Evolutionary conservation across 768 basidiomycete genomes (phyloP).

Genomic region (Psilocybe cubensis): DNA sequence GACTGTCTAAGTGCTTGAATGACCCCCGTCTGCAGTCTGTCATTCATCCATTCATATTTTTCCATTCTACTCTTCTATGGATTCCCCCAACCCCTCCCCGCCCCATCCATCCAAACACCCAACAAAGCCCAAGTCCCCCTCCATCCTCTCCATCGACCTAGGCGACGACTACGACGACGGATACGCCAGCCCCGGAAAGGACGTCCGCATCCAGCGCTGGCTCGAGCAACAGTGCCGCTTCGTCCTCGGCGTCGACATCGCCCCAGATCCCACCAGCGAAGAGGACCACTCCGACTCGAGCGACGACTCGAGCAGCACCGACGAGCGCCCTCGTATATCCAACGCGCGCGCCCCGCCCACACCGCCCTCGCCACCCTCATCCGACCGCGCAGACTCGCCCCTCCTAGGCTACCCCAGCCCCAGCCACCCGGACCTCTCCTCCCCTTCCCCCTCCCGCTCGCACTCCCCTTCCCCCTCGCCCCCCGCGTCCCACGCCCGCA

Average conservation of each 20-base stretch:
- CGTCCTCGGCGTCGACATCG: not conserved
- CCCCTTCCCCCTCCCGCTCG: not conserved
- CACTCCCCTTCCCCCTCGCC: not conserved
- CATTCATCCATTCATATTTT: too few relatives aligned
- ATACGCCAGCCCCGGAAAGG: not conserved
- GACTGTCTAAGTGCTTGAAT: too few relatives aligned
- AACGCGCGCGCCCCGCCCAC: not conserved
- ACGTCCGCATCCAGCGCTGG: constrained; percentile 8
- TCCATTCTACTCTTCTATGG: too few relatives aligned
- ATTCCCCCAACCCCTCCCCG: too few relatives aligned
- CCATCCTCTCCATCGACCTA: not conserved
- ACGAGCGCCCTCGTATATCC: not conserved
- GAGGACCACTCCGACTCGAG: too few relatives aligned
- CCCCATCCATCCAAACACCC: not conserved
- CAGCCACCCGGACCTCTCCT: not conserved
- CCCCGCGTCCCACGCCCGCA: not conserved
- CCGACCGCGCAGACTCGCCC: constrained; percentile 12
- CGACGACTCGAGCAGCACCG: too few relatives aligned
- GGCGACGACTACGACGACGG: not conserved
- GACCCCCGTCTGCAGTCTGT: too few relatives aligned
- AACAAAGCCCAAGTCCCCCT: not conserved
- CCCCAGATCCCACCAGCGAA: not conserved
- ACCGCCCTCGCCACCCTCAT: not conserved
- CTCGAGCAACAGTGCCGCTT: constrained; percentile 14
- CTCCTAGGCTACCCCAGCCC: constrained; percentile 2